Conservation (phyloP, 371 early-diverging fungal genomes). For the Blakeslea trispora region DNA sequence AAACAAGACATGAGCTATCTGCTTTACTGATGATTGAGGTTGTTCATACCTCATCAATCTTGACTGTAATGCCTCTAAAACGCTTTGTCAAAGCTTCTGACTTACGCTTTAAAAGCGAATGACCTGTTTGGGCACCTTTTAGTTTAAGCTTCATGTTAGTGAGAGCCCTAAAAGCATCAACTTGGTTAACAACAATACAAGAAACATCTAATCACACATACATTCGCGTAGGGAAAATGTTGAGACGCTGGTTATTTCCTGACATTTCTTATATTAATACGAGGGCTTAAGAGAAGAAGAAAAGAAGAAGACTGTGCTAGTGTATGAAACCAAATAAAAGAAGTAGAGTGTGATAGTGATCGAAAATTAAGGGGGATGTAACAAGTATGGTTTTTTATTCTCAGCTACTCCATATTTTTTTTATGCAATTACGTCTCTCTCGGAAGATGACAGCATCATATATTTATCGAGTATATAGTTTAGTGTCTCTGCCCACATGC, state of each 20-base stretch:
- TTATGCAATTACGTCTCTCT: background rate
- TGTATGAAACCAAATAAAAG: too few relatives aligned
- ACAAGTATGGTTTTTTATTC: background rate
- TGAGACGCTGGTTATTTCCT: constrained; percentile 66
- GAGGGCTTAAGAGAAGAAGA: background rate
- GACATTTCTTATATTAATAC: constrained; percentile 48
- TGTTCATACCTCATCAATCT: constrained; percentile 83
- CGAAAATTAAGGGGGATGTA: background rate
- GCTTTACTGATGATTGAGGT: background rate
- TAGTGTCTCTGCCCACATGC: constrained; percentile 14
- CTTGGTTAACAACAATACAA: too few relatives aligned
- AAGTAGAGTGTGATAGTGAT: too few relatives aligned
- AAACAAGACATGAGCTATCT: background rate
- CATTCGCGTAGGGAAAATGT: constrained; percentile 92
- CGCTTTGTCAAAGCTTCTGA: constrained; percentile 97
- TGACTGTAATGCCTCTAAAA: constrained; percentile 92
- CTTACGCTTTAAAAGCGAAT: constrained; percentile 96
- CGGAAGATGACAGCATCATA: background rate
- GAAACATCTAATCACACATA: constrained; percentile 38
- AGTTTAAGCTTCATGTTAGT: constrained; percentile 93
- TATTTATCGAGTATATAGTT: constrained; percentile 12
- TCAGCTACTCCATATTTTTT: background rate
- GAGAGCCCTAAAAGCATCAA: constrained; percentile 71
- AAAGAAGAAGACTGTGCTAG: background rate
- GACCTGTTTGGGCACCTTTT: constrained; percentile 99